phyloP scores from a whole-genome alignment of 345 rosid genomes.

The Isatis tinctoria region DNA sequence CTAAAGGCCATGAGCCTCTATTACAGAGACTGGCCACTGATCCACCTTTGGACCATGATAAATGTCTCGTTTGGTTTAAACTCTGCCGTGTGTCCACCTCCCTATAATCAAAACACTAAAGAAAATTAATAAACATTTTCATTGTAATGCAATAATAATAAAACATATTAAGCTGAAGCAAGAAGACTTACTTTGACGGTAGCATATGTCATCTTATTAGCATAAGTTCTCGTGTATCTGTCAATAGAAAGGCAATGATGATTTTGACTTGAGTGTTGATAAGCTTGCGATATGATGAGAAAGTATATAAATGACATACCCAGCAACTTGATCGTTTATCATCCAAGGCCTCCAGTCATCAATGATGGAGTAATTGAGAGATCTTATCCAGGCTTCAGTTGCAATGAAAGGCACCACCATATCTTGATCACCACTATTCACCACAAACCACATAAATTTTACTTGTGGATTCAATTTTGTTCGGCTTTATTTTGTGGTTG shows the following conservation, averaged over 20 bases:
- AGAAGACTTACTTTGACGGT: conserved; percentile 51
- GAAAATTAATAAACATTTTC: background rate
- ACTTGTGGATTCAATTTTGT: too few species aligned
- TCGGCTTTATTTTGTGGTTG: background rate
- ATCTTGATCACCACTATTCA: conserved; percentile 59
- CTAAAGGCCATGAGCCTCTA: background rate
- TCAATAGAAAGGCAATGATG: background rate
- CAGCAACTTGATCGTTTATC: conserved; percentile 47
- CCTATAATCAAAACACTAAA: conserved; percentile 4
- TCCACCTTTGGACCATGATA: conserved; percentile 26
- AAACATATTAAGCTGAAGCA: background rate
- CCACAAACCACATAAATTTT: background rate
- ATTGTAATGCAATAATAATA: background rate
- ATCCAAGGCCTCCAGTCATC: conserved; percentile 62
- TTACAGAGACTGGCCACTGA: conserved; percentile 21
- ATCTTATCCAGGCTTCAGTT: conserved; percentile 56
- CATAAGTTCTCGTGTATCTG: conserved; percentile 52
- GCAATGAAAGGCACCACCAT: conserved; percentile 34
- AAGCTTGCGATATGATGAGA: background rate
- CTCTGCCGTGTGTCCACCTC: conserved; percentile 29
- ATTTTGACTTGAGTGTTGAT: background rate
- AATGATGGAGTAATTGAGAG: conserved; percentile 43
- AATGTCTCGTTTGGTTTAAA: conserved; percentile 9
- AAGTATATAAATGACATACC: background rate
- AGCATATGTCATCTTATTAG: conserved; percentile 46